Evolutionary conservation across 371 early-diverging fungal species (phyloP).

Genomic region (Mucor indicus): DNA sequence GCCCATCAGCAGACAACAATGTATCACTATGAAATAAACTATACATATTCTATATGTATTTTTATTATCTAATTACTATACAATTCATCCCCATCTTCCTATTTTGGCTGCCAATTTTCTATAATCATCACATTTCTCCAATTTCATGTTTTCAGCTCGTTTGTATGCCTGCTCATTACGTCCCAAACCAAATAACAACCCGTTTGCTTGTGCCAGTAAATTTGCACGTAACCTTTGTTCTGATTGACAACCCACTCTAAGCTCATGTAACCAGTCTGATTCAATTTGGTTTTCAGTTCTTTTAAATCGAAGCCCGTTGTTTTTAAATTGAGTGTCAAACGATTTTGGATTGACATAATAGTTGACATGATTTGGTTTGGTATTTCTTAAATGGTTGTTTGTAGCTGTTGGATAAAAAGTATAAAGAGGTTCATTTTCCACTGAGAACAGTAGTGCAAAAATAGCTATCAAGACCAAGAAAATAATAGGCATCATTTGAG

Average conservation of each 20-base stretch:
- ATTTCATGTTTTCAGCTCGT: slow-evolving; percentile 28
- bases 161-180: slow-evolving; percentile 37
- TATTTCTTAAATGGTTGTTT: slow-evolving; percentile 31
- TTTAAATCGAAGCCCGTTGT: slow-evolving; percentile 13
- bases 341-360: slow-evolving; percentile 43
- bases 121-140: slow-evolving; percentile 35
- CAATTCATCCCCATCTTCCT: slow-evolving; percentile 1
- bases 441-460: slow-evolving; percentile 11
- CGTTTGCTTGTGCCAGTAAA: slow-evolving; percentile 28
- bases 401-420: slow-evolving; percentile 31
- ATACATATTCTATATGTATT: too few relatives aligned
- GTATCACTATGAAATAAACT: too few relatives aligned
- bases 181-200: slow-evolving; percentile 33
- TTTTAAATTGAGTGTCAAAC: slow-evolving; percentile 9
- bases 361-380: slow-evolving; percentile 31
- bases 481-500: slow-evolving; percentile 15
- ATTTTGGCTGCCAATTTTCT: slow-evolving; percentile 18
- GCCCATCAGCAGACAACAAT: too few relatives aligned
- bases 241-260: slow-evolving; percentile 30
- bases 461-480: slow-evolving; percentile 8
- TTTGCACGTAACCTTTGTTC: slow-evolving; percentile 29
- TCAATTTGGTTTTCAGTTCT: slow-evolving; percentile 42
- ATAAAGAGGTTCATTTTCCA: slow-evolving; percentile 27
- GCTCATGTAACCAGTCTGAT: slow-evolving; percentile 30
- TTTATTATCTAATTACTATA: too few relatives aligned